Percentiles rank a stretch among this genome's conserved stretches.
phyloP scores from a whole-genome alignment of 169 alveolate genomes.

The Blepharisma undulans region DNA sequence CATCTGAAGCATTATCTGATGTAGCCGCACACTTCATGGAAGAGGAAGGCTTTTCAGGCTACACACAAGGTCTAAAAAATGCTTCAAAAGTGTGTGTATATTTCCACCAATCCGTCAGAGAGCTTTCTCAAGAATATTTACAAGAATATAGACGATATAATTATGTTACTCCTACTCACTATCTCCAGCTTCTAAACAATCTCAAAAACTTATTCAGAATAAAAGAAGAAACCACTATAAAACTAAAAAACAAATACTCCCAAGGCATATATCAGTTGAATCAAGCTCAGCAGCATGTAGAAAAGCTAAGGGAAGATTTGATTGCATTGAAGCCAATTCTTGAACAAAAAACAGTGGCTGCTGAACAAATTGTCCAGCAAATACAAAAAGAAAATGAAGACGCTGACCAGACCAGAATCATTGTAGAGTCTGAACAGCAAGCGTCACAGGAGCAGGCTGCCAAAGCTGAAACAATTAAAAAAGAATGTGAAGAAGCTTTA shows the following conservation, averaged over 20 bases:
- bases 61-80: slow-evolving; percentile 44
- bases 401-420: slow-evolving; percentile 63
- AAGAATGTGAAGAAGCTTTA: slow-evolving; percentile 80
- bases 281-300: slow-evolving; percentile 76
- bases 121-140: slow-evolving; percentile 3
- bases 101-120: slow-evolving; percentile 71
- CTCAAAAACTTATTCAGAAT: slow-evolving; percentile 5
- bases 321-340: slow-evolving; percentile 60
- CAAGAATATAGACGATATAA: background rate
- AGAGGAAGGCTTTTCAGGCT: slow-evolving; percentile 59
- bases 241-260: slow-evolving; percentile 55
- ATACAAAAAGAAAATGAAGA: slow-evolving; percentile 62
- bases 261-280: slow-evolving; percentile 75
- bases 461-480: slow-evolving; percentile 75
- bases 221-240: slow-evolving; percentile 35
- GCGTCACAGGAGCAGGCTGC: slow-evolving; percentile 70
- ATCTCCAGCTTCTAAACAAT: slow-evolving; percentile 20
- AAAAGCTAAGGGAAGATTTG: slow-evolving; percentile 54
- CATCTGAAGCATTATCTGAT: slow-evolving; percentile 84
- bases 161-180: slow-evolving; percentile 40
- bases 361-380: slow-evolving; percentile 58
- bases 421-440: slow-evolving; percentile 76
- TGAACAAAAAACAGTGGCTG: slow-evolving; percentile 56
- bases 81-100: slow-evolving; percentile 65
- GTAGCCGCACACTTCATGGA: slow-evolving; percentile 79